phyloP scores from a whole-genome alignment of 2,329 filamentous ascomycete genomes.

The Cladosporium sp. region DNA sequence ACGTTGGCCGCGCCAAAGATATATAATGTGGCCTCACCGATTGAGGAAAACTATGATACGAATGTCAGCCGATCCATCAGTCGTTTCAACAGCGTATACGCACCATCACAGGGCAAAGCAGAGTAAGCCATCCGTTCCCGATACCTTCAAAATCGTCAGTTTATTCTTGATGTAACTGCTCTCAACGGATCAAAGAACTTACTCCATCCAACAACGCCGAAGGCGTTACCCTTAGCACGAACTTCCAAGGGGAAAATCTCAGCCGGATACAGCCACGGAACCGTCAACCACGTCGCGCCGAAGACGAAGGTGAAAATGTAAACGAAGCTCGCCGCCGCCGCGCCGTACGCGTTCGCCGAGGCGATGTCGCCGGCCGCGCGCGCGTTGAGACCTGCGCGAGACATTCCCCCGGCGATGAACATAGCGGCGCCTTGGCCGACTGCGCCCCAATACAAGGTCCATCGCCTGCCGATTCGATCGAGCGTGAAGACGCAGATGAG shows the following conservation, averaged over 20 bases:
- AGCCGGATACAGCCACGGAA: constrained; percentile 36
- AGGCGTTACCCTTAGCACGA: constrained; percentile 17
- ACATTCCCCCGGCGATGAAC: constrained; percentile 32
- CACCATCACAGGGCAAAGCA: constrained; percentile 49
- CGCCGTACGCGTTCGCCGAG: constrained; percentile 26
- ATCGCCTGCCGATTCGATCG: constrained; percentile 31
- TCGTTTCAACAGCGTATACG: not conserved
- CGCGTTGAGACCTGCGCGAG: constrained; percentile 26
- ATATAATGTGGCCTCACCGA: constrained; percentile 68
- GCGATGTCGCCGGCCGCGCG: constrained; percentile 20
- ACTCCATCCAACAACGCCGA: constrained; percentile 14
- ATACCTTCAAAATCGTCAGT: constrained; percentile 1
- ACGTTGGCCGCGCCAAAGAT: constrained; percentile 68
- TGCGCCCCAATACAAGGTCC: constrained; percentile 34
- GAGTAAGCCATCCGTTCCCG: constrained; percentile 27
- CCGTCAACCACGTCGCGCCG: constrained; percentile 59
- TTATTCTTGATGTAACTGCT: no score
- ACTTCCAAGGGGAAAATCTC: constrained; percentile 44
- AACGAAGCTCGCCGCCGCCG: constrained; percentile 65
- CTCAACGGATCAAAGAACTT: not conserved
- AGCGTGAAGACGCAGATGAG: constrained; percentile 35
- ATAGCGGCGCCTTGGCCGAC: constrained; percentile 32
- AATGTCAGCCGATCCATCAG: not conserved
- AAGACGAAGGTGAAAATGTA: constrained; percentile 66
- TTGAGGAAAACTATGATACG: constrained; percentile 28